Conservation (phyloP, 768 basidiomycete genomes). For the Pisolithus tinctorius region DNA sequence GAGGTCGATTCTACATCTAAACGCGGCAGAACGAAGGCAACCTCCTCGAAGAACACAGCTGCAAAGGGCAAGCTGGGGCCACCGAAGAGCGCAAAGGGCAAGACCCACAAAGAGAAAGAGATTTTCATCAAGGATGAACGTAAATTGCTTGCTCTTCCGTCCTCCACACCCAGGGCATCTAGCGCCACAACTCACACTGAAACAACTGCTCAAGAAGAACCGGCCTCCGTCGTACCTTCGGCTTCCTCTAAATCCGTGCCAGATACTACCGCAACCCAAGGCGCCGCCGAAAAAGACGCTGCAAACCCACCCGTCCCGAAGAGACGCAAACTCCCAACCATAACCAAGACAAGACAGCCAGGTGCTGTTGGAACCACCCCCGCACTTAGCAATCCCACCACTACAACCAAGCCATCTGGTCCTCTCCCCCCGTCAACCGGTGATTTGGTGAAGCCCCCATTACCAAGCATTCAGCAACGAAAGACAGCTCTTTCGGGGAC, state of each 20-base stretch:
- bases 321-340: slow-evolving; percentile 62
- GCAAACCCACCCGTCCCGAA: slow-evolving; percentile 31
- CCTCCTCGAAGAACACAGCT: slow-evolving; percentile 19
- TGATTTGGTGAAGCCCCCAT: slow-evolving; percentile 21
- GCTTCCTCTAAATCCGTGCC: not conserved
- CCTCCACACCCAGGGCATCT: slow-evolving; percentile 17
- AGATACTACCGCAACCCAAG: slow-evolving; percentile 18
- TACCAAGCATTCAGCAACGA: slow-evolving; percentile 22
- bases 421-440: slow-evolving; percentile 3
- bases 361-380: slow-evolving; percentile 15
- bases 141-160: slow-evolving; percentile 17
- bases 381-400: slow-evolving; percentile 15
- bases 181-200: slow-evolving; percentile 28
- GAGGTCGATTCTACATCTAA: slow-evolving; percentile 16
- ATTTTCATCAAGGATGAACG: slow-evolving; percentile 39
- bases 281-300: slow-evolving; percentile 17
- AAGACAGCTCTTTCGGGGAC: slow-evolving; percentile 41
- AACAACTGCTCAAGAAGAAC: slow-evolving; percentile 28
- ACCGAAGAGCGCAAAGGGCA: slow-evolving; percentile 20
- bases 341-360: slow-evolving; percentile 56
- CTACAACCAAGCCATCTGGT: slow-evolving; percentile 15
- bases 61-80: slow-evolving; percentile 16
- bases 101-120: slow-evolving; percentile 26
- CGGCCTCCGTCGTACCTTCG: not conserved
- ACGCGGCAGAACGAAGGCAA: slow-evolving; percentile 20